Evolutionary conservation across 2,329 filamentous ascomycete genomes (phyloP).

Genomic region (Cercospora berteroae): DNA sequence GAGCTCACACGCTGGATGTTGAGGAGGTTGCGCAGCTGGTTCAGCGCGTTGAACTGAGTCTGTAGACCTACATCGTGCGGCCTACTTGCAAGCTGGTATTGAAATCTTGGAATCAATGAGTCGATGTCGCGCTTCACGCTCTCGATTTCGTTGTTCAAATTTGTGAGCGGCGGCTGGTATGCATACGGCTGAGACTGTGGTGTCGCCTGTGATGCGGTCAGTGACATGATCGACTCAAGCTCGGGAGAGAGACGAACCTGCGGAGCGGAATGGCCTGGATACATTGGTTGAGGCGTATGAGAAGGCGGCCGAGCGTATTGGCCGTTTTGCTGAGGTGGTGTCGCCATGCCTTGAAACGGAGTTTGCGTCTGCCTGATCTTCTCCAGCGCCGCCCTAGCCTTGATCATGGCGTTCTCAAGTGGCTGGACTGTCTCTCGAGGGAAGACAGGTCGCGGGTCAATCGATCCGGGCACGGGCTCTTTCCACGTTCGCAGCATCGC

Average conservation of each 20-base stretch:
- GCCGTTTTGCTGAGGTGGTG: constrained; percentile 59
- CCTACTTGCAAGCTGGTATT: constrained; percentile 71
- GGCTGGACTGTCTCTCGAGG: constrained; percentile 79
- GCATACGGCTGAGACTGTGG: constrained; percentile 24
- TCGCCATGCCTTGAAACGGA: constrained; percentile 70
- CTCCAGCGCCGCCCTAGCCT: constrained; percentile 65
- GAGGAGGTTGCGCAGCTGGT: constrained; percentile 79
- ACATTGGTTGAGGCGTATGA: constrained; percentile 37
- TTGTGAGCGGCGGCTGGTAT: constrained; percentile 21
- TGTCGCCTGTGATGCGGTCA: constrained; percentile 24
- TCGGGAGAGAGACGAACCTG: constrained; percentile 34
- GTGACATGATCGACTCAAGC: neutral
- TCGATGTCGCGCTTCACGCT: constrained; percentile 80
- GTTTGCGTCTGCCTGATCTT: constrained; percentile 54
- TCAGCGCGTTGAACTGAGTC: constrained; percentile 76
- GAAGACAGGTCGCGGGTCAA: constrained; percentile 91
- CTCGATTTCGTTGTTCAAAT: constrained; percentile 44
- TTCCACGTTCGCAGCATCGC: constrained; percentile 99
- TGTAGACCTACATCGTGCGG: constrained; percentile 74
- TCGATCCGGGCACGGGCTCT: constrained; percentile 87
- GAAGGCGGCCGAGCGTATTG: constrained; percentile 41
- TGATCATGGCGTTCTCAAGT: constrained; percentile 92
- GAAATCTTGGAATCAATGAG: constrained; percentile 69
- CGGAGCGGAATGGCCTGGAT: constrained; percentile 36
- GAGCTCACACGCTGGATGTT: constrained; percentile 73